Evolutionary conservation across 1,284 basidiomycete genomes (phyloP).

Genomic region (Apiotrichum gracile): DNA sequence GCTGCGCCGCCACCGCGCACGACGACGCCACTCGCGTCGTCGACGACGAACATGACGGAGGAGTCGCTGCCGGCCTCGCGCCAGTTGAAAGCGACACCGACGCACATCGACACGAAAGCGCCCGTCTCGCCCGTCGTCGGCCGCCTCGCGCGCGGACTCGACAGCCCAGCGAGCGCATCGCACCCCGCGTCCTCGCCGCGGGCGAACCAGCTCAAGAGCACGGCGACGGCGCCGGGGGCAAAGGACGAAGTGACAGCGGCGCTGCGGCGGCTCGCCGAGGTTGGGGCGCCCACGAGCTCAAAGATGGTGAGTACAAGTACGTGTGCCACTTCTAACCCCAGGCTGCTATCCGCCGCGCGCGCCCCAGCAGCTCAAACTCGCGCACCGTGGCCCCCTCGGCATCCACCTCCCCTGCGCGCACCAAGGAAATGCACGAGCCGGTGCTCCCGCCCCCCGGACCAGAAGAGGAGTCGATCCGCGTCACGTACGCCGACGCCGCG

Average conservation of each 20-base stretch:
- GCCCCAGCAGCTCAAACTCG: background rate
- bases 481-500: constrained; percentile 30
- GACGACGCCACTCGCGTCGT: background rate
- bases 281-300: background rate
- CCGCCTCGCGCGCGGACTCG: constrained; percentile 18
- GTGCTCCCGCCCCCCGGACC: background rate
- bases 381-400: background rate
- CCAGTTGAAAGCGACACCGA: constrained; percentile 28
- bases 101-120: constrained; percentile 27
- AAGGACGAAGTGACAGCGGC: constrained; percentile 11
- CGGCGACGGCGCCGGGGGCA: background rate
- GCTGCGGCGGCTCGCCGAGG: constrained; percentile 12
- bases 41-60: background rate
- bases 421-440: background rate
- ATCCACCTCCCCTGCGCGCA: background rate
- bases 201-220: background rate
- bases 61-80: background rate
- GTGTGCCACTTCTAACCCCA: background rate
- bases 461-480: constrained; percentile 33
- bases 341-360: background rate
- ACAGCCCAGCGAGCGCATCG: background rate
- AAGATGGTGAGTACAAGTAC: constrained; percentile 4
- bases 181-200: background rate
- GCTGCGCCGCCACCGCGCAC: constrained; percentile 8
- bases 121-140: constrained; percentile 7